These are phyloP conservation scores for Backusella sp. DNA, from an alignment of 192 early-diverging fungal species.

Conservation along the genomic window DNA sequence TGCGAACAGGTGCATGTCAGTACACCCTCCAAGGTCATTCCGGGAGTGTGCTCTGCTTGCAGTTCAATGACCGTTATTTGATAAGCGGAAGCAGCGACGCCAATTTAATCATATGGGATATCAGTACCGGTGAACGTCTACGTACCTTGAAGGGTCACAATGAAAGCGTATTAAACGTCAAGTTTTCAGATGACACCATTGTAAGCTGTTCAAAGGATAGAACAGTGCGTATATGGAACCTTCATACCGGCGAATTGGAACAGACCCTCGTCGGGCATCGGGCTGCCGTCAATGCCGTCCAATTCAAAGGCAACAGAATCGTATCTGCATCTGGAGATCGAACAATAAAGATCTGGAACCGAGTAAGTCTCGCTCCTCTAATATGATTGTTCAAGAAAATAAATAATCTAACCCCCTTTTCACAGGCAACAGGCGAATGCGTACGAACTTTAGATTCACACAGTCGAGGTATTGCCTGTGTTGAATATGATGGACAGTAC, in stretches of 20 bases:
- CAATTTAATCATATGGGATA: slow-evolving; percentile 74
- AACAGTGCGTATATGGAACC: slow-evolving; percentile 80
- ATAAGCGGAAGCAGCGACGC: slow-evolving; percentile 73
- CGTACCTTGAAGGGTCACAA: slow-evolving; percentile 52
- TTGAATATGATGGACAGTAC: slow-evolving; percentile 77
- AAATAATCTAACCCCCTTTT: background rate
- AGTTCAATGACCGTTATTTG: slow-evolving; percentile 69
- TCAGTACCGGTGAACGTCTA: slow-evolving; percentile 52
- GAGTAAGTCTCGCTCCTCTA: slow-evolving; percentile 4
- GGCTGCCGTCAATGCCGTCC: slow-evolving; percentile 83
- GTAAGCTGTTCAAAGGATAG: slow-evolving; percentile 86
- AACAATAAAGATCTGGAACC: slow-evolving; percentile 79
- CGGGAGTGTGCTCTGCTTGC: slow-evolving; percentile 86
- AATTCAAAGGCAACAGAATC: slow-evolving; percentile 57
- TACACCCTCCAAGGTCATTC: slow-evolving; percentile 71
- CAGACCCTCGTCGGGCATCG: slow-evolving; percentile 63
- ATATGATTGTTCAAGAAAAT: slow-evolving; percentile 8
- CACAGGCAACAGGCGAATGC: slow-evolving; percentile 53
- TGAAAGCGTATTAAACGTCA: slow-evolving; percentile 73
- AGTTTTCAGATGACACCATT: slow-evolving; percentile 76
- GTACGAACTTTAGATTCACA: slow-evolving; percentile 79
- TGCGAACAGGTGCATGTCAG: slow-evolving; percentile 51
- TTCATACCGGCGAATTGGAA: slow-evolving; percentile 54
- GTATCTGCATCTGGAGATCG: slow-evolving; percentile 81
- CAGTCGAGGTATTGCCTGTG: slow-evolving; percentile 79